Evolutionary conservation across 805 yeast genomes (phyloP), one percentile per base, ranked within the genome.

Genomic region (Cephaloascus fragrans): DNA sequence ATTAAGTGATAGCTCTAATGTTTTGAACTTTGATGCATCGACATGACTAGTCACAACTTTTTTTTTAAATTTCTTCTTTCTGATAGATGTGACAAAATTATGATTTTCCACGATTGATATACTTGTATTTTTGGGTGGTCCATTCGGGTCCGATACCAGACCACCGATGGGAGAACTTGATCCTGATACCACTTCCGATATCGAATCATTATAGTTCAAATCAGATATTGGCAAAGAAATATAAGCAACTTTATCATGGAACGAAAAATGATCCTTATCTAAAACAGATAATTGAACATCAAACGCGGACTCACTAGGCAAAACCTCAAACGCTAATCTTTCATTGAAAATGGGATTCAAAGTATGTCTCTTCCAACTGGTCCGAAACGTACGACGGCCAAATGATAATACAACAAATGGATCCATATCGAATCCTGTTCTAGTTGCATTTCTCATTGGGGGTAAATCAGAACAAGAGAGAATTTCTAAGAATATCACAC

Each of bases 341-440:
- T 89, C 95, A 49, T 87, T 79, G 60, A 79, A 90, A 1, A 79
- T 69, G 0, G 98, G 98, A 39, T 80, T 80, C 38, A 86, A 57
- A 1, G 86, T 81, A 55, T 90, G 97, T 18, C 84, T 73, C 47
- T 80, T 73, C 79, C 88, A 82, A 9, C 88, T 79, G 0, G 97
- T 88, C 47, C 94, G 74, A 56, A 76, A 90, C 0, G 90, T 87
- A 47, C 82, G 82, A 49, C 83, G 80, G 8, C 96, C 96, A 56
- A 90, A 87, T 0, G 96, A 80, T 1, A 87, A 80, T 16, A 90
- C 87, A 3, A 90, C 90, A 61, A 90, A 93, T 2, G 97, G 97
- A 53, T 93, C 98, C 94, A 93, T 86, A 57, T 88, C 96, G 52
- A 83, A 90, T 1, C 89, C 80, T 18, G 86, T 75, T 8, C 88